Conservation (phyloP, 2,329 filamentous ascomycete species). For the Penicillium glabrum region DNA sequence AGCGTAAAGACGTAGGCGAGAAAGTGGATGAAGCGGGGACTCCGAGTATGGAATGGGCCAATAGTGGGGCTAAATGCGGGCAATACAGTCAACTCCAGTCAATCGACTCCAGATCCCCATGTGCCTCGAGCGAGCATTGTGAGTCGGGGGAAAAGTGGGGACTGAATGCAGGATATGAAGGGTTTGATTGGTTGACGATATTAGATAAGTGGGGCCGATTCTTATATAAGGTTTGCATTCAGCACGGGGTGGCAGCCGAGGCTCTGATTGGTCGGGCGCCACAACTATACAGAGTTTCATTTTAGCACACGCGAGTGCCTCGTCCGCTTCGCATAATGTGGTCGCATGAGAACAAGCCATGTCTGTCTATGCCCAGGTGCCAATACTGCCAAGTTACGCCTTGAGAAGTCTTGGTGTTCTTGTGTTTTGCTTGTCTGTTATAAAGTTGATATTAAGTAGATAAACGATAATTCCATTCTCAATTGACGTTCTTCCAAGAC, state of each 20-base stretch:
- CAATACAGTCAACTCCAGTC: background rate
- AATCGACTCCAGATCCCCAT: background rate
- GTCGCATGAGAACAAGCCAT: background rate
- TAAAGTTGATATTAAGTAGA: background rate
- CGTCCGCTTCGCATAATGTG: background rate
- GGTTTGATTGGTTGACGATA: background rate
- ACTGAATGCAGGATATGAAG: background rate
- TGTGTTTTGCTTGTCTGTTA: background rate
- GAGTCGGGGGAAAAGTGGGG: constrained; percentile 1
- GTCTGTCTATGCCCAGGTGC: background rate
- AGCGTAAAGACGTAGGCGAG: background rate
- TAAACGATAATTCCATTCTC: background rate
- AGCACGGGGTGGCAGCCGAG: background rate
- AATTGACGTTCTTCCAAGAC: background rate
- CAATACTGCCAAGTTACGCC: background rate
- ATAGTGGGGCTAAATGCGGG: background rate
- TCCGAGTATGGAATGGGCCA: background rate
- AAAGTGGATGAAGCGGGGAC: background rate
- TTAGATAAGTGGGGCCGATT: background rate
- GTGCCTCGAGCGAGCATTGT: background rate
- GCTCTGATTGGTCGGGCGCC: background rate
- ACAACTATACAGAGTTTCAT: no score
- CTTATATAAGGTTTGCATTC: background rate
- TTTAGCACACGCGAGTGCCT: no score
- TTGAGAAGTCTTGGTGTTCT: background rate